Conservation (phyloP, 345 rosid species). For the Salix caprea region DNA sequence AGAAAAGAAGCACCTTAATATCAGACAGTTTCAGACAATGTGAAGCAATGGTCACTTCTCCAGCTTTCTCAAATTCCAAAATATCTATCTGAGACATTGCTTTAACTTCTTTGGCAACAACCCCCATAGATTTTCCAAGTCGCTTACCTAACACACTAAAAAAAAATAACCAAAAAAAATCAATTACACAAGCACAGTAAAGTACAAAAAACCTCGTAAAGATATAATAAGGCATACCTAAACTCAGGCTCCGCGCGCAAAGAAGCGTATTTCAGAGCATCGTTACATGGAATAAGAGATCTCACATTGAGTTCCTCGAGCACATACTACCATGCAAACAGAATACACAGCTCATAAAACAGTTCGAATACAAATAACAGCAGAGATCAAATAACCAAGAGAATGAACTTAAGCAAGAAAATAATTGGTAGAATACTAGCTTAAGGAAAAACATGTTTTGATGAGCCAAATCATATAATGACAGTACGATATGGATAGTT, state of each 20-base stretch:
- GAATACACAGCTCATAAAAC: constrained; percentile 3
- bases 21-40: constrained; percentile 65
- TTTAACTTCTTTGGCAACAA: constrained; percentile 77
- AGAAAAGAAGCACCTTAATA: constrained; percentile 57
- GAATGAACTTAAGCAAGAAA: neutral
- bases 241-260: constrained; percentile 96
- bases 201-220: neutral
- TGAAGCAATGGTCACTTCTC: constrained; percentile 68
- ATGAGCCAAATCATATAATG: neutral
- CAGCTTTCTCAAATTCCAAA: constrained; percentile 66
- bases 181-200: constrained; percentile 10
- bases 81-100: constrained; percentile 79
- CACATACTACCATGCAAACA: constrained; percentile 60
- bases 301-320: constrained; percentile 87
- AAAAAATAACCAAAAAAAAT: constrained; percentile 20
- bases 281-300: constrained; percentile 71
- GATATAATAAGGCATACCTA: constrained; percentile 46
- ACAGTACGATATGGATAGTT: neutral
- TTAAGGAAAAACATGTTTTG: neutral
- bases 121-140: constrained; percentile 91
- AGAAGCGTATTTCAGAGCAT: constrained; percentile 79
- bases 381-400: neutral
- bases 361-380: neutral
- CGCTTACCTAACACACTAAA: constrained; percentile 78
- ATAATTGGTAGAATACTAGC: neutral